Evolutionary conservation across 1,139 yeast genomes (phyloP).

Genomic region (Kluyveromyces marxianus): DNA sequence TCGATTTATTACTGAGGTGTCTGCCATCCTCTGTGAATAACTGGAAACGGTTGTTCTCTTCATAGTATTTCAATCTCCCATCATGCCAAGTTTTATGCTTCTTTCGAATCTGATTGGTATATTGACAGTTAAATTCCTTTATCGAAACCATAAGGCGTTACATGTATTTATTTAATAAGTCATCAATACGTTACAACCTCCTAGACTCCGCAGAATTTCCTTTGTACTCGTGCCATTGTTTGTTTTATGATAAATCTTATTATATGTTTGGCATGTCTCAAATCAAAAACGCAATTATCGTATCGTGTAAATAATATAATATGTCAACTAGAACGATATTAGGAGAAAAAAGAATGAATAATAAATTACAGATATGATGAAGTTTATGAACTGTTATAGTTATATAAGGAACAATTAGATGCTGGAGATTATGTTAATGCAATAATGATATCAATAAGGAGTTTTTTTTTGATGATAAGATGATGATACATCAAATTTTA

Average conservation of each 20-base stretch:
- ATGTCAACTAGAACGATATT: no score
- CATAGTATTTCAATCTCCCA: constrained; percentile 23
- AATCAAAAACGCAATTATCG: no score
- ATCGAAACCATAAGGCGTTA: constrained; percentile 1
- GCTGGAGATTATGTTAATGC: no score
- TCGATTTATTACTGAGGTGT: constrained; percentile 19
- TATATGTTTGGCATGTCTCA: not conserved
- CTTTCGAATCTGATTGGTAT: constrained; percentile 26
- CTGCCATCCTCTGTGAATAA: constrained; percentile 21
- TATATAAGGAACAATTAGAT: no score
- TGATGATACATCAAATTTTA: no score
- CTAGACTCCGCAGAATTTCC: not conserved
- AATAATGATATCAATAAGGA: no score
- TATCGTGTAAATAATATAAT: no score
- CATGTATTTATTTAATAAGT: not conserved
- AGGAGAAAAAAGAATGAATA: no score
- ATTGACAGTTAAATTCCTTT: constrained; percentile 26
- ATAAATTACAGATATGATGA: no score
- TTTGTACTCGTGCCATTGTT: not conserved
- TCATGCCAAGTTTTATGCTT: constrained; percentile 31
- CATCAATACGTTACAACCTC: not conserved
- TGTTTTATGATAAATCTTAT: not conserved
- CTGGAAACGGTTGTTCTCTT: constrained; percentile 19
- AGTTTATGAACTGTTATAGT: no score
- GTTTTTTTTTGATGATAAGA: no score